Evolutionary conservation across 139 green algal genomes (phyloP), one percentile per base, ranked within the genome.

Genomic region (Eudorina sp.): DNA sequence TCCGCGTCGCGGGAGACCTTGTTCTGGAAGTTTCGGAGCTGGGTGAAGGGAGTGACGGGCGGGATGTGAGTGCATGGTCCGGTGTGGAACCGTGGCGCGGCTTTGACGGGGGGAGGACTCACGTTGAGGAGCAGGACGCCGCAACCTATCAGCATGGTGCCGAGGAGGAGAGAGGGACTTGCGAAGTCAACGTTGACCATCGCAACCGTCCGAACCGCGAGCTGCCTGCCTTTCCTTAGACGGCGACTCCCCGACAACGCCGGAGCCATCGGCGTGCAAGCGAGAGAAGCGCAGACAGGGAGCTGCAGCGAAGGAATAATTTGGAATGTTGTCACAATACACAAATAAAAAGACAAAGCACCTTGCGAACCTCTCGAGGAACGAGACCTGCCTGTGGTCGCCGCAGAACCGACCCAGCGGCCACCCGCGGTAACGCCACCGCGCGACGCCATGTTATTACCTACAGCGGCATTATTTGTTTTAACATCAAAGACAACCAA

Each of bases 131-230:
- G 89, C n/a, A 92, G 81, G 18, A 96, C 88, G 23, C 94, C 94
- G 48, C 89, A 92, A 29, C 89, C 90, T 53, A 96, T 95, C 14
- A 96, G 84, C 0, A 75, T 85, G 7, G 91, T 87, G 34, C 94
- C 94, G 13, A 96, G 83, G 51, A 95, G 70, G 48, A 96, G 81
- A 0, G 91, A 93, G 0, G 94, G 94, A 55, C 85, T 94, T 25
- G 92, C 91, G 74, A 96, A 94, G 45, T 96, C 94, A 29, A 95
- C 94, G 62, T 96, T 96, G n/a, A 96, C 91, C 94, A 96, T 96
- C 0, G 94, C 92, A 29, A 90, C 45, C 0, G 90, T 34, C 6
- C 55, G 75, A 4, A 86, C 58, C 1, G 58, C 86, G 8, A 88
- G 86, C 76, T 70, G 58, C 36, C 72, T 55, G 31, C 53, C 62